A percentile compares a stretch with the other conserved stretches of the same genome.
phyloP scores from a whole-genome alignment of 169 alveolate genomes.

The Pseudocohnilembus persalinus region DNA sequence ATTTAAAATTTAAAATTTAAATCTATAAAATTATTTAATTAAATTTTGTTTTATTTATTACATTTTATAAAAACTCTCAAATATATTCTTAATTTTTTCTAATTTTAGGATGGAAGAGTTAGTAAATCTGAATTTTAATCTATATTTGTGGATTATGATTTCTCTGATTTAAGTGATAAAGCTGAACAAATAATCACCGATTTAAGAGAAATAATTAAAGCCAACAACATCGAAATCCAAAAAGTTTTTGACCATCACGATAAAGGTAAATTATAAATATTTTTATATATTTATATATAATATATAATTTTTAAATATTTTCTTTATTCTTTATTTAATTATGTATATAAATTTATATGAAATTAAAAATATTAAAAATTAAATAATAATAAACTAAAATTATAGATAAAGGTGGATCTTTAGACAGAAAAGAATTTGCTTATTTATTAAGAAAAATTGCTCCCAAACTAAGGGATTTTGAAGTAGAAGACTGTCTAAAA shows the following conservation, averaged over 20 bases:
- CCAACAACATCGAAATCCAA: slow-evolving; percentile 20
- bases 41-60: too few species aligned
- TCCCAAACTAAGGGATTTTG: slow-evolving; percentile 12
- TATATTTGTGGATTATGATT: slow-evolving; percentile 22
- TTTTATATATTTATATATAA: too few species aligned
- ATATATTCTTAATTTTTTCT: too few species aligned
- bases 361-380: too few species aligned
- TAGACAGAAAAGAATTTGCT: slow-evolving; percentile 13
- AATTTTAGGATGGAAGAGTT: slow-evolving; percentile 4
- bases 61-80: too few species aligned
- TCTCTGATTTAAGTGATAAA: slow-evolving; percentile 24
- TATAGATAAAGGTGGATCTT: slow-evolving; percentile 16
- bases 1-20: too few species aligned
- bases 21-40: too few species aligned
- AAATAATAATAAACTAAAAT: too few species aligned
- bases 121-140: slow-evolving; percentile 7
- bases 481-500: not conserved
- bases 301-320: too few species aligned
- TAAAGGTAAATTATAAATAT: slow-evolving; percentile 3
- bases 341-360: too few species aligned
- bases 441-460: slow-evolving; percentile 11
- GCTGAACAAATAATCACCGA: slow-evolving; percentile 37
- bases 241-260: slow-evolving; percentile 26
- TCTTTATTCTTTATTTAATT: too few species aligned
- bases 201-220: slow-evolving; percentile 39